These are phyloP conservation scores for Meira miltonrushii DNA, from an alignment of 1,284 basidiomycete species.

Conservation along the genomic window DNA sequence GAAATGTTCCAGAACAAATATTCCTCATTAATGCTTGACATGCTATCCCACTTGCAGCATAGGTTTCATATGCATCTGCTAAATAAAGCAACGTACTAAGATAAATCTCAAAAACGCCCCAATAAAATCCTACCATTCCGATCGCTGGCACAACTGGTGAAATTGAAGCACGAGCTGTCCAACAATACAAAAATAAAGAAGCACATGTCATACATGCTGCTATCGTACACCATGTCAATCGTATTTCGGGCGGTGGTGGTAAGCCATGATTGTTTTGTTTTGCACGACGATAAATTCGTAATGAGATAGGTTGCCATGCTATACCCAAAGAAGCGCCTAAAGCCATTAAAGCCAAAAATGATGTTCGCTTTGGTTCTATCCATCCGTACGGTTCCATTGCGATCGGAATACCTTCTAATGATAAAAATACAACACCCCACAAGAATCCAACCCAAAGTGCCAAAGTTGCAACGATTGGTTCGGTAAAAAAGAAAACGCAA, in stretches of 20 bases:
- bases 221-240: slow-evolving; percentile 2
- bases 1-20: slow-evolving; percentile 1
- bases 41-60: slow-evolving; percentile 12
- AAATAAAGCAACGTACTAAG: slow-evolving; percentile 9
- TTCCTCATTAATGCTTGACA: slow-evolving; percentile 13
- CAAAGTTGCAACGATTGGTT: slow-evolving; percentile 6
- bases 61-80: slow-evolving; percentile 9
- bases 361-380: neutral
- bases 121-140: slow-evolving; percentile 11
- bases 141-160: slow-evolving; percentile 4
- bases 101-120: slow-evolving; percentile 12
- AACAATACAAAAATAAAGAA: slow-evolving; percentile 11
- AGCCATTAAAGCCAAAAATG: neutral
- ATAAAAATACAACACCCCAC: slow-evolving; percentile 5
- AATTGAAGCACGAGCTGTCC: slow-evolving; percentile 6
- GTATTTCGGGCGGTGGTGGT: neutral
- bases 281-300: neutral
- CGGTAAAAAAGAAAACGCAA: slow-evolving; percentile 7
- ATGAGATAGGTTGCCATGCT: neutral
- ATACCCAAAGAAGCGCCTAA: slow-evolving; percentile 1
- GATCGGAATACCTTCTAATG: neutral
- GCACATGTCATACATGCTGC: slow-evolving; percentile 3
- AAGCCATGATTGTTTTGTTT: neutral
- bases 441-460: slow-evolving; percentile 8
- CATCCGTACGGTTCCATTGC: slow-evolving; percentile 2